Evolutionary conservation across 164 flowering plant genomes (phyloP), one percentile per base, ranked within the genome.

Genomic region (Berberis vulgaris): DNA sequence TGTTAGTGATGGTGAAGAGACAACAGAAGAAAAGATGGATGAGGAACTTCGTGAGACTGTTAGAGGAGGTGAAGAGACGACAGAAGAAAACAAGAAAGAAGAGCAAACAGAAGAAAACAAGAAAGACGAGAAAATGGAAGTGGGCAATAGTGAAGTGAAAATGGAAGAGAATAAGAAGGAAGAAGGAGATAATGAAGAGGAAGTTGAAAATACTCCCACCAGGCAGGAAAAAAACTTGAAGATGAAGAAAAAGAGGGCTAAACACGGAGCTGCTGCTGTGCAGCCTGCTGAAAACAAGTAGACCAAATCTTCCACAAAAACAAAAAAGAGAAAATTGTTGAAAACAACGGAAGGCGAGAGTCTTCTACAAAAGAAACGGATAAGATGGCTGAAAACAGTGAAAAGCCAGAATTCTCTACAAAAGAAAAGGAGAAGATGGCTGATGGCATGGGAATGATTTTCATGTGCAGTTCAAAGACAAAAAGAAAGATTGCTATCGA

Each of bases 391-490:
- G 4, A 12, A 13, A 3, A 55, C 4, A 38, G 5, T 55, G 58
- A 4, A 55, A 38, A 55, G 26, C 61, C 26, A 12, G n/a, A 26
- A 3, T 39, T 13, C 11, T 45, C 41, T 3, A 8, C 11, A 11
- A 70, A 63, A 61, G n/a, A n/a, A n/a, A n/a, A n/a, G n/a, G n/a
- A n/a, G 58, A 70, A 70, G 65, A 77, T 43, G 72, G 72, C 41
- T 6, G 74, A 74, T 58, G 59, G 74, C 63, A 69, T 64, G 74
- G 88, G 88, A 53, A 74, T 82, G 83, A 79, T 85, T 59, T 85
- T 83, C 66, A 80, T 83, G 84, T 83, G 89, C 77, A 83, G 66
- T 65, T 71, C 83, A 12, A 66, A 73, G 75, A 85, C 89, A n/a
- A n/a, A 12, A 85, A 78, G 70, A 52, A 72, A 54, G 87, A 85